Percentiles rank a stretch among this genome's conserved stretches.
phyloP scores from a whole-genome alignment of 805 yeast species.

The Kluyveromyces dobzhanskii region DNA sequence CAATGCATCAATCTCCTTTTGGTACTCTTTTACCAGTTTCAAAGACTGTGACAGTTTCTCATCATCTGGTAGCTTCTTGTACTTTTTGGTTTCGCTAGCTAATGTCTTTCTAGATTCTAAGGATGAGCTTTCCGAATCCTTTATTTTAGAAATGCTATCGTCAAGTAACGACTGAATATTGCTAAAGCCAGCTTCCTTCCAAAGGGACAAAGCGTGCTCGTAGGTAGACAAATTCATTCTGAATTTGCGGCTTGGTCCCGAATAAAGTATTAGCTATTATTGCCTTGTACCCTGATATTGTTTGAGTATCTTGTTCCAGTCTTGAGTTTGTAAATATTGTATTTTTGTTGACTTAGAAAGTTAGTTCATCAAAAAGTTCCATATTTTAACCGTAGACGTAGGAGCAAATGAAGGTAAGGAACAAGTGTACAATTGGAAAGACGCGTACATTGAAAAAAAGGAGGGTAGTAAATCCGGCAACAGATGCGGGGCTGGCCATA shows the following conservation, averaged over 20 bases:
- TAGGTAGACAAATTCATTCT: constrained; percentile 26
- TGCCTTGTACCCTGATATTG: too few relatives aligned
- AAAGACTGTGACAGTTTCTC: constrained; percentile 44
- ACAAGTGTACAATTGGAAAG: too few relatives aligned
- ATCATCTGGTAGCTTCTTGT: constrained; percentile 60
- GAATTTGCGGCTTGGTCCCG: not conserved
- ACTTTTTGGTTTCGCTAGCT: constrained; percentile 74
- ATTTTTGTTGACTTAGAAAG: too few relatives aligned
- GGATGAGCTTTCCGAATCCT: constrained; percentile 60
- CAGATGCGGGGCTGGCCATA: too few relatives aligned
- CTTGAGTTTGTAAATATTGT: too few relatives aligned
- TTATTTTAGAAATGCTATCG: constrained; percentile 61
- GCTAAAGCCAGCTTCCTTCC: constrained; percentile 71
- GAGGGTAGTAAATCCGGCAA: too few relatives aligned
- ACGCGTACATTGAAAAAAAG: too few relatives aligned
- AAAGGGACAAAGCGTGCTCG: constrained; percentile 51
- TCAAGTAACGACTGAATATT: constrained; percentile 66
- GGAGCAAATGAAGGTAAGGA: too few relatives aligned
- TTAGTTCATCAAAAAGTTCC: too few relatives aligned
- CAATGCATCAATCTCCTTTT: constrained; percentile 76
- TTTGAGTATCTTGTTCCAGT: too few relatives aligned
- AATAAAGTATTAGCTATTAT: too few relatives aligned
- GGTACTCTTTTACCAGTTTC: constrained; percentile 65
- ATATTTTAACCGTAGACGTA: too few relatives aligned
- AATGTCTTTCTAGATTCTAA: constrained; percentile 64